These are phyloP conservation scores for Arabidopsis arenosa DNA, from an alignment of 345 rosid species.

Conservation along the genomic window DNA sequence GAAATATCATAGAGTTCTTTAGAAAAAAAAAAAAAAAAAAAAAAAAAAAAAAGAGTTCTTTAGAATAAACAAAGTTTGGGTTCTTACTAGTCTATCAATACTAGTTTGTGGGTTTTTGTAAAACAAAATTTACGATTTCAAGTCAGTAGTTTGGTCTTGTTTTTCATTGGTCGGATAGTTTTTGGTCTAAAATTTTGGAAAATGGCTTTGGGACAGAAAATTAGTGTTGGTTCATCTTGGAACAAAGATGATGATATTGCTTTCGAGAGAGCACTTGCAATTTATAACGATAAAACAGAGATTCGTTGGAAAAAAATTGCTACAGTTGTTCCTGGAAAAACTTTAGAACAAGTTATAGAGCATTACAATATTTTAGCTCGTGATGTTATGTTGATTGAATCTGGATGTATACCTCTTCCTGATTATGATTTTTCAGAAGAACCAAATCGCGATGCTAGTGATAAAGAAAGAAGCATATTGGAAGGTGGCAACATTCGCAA, in stretches of 20 bases:
- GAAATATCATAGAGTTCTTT: not conserved
- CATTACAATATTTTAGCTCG: slow-evolving; percentile 69
- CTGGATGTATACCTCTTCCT: slow-evolving; percentile 78
- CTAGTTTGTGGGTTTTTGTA: not conserved
- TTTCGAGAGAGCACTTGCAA: slow-evolving; percentile 79
- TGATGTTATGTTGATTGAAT: slow-evolving; percentile 73
- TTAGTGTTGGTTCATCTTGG: slow-evolving; percentile 62
- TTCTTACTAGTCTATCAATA: not conserved
- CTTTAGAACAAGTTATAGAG: slow-evolving; percentile 59
- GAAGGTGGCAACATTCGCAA: slow-evolving; percentile 41
- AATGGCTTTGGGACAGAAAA: slow-evolving; percentile 62
- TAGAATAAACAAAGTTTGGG: not conserved
- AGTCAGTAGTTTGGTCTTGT: not conserved
- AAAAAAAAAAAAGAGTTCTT: too few species aligned
- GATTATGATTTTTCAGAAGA: slow-evolving; percentile 60
- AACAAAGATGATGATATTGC: slow-evolving; percentile 75
- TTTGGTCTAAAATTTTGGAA: slow-evolving; percentile 23
- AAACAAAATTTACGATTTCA: not conserved
- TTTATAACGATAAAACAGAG: slow-evolving; percentile 55
- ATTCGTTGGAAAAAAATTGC: slow-evolving; percentile 64
- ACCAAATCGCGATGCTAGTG: slow-evolving; percentile 53
- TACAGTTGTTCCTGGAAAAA: slow-evolving; percentile 67
- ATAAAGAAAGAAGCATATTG: slow-evolving; percentile 59
- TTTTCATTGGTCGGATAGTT: not conserved
- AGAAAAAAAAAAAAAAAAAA: too few species aligned